A percentile compares a stretch with the other conserved stretches of the same genome.
Conservation (phyloP, 2,329 filamentous ascomycete species). For the Zarea fungicola region DNA sequence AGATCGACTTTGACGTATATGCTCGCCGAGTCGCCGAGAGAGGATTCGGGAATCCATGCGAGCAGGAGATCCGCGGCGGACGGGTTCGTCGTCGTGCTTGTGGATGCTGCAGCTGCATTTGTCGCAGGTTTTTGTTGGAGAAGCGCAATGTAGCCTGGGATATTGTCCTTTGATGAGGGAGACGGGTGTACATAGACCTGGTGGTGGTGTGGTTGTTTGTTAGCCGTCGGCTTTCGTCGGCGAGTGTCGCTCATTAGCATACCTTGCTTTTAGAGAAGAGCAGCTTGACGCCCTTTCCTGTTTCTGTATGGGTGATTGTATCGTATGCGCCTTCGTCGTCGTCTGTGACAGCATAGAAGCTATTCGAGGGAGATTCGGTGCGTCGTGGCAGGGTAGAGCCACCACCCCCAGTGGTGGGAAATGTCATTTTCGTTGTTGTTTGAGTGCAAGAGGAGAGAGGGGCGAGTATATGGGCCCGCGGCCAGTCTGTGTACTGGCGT, state of each 20-base stretch:
- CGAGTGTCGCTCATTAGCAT: constrained; percentile 48
- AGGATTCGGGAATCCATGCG: constrained; percentile 88
- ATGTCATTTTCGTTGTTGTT: neutral
- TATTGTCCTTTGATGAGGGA: constrained; percentile 90
- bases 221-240: constrained; percentile 11
- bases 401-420: neutral
- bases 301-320: constrained; percentile 76
- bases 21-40: constrained; percentile 77
- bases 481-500: no score
- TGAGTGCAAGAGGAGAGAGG: neutral
- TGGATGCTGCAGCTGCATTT: constrained; percentile 29
- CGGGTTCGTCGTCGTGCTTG: constrained; percentile 33
- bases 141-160: constrained; percentile 86
- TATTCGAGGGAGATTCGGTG: constrained; percentile 65
- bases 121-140: constrained; percentile 80
- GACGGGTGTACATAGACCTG: constrained; percentile 95
- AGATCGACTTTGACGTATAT: constrained; percentile 96
- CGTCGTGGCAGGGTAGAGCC: neutral
- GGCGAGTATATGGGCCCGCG: neutral
- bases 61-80: constrained; percentile 72
- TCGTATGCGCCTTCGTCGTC: constrained; percentile 94
- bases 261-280: constrained; percentile 97
- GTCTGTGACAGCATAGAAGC: constrained; percentile 94
- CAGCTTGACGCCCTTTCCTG: constrained; percentile 82
- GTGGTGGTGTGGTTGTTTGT: no score